Conservation (phyloP, 108 stramenopile genomes). For the Cyclotella baltica region DNA sequence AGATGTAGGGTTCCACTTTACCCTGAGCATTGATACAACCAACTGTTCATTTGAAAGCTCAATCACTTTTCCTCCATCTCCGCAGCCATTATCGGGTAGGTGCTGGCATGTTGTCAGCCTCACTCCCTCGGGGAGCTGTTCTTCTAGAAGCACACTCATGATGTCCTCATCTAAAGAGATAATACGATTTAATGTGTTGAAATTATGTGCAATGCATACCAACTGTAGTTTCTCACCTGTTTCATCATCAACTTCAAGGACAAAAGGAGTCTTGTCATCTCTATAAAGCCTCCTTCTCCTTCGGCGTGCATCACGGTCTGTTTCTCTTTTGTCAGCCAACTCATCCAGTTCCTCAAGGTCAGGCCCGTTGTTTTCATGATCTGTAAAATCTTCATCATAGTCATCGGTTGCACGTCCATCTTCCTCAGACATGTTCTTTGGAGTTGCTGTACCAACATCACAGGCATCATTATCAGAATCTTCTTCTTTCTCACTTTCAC, state of each 20-base stretch:
- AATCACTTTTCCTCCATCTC: slow-evolving; percentile 62
- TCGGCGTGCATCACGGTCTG: slow-evolving; percentile 54
- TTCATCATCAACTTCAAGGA: slow-evolving; percentile 92
- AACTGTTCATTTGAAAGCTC: slow-evolving; percentile 79
- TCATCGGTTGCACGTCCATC: slow-evolving; percentile 47
- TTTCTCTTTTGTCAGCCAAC: slow-evolving; percentile 52
- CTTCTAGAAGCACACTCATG: slow-evolving; percentile 16
- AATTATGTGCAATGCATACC: slow-evolving; percentile 35
- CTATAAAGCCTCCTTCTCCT: slow-evolving; percentile 76
- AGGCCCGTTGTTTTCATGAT: slow-evolving; percentile 58
- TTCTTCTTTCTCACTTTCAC: slow-evolving; percentile 76
- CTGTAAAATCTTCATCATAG: slow-evolving; percentile 62
- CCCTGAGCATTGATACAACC: slow-evolving; percentile 89
- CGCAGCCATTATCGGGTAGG: slow-evolving; percentile 83
- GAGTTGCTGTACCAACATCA: neutral
- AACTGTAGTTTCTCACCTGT: slow-evolving; percentile 63
- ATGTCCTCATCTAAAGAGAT: slow-evolving; percentile 13
- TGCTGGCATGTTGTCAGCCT: slow-evolving; percentile 62
- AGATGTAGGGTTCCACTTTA: slow-evolving; percentile 81
- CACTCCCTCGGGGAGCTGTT: slow-evolving; percentile 69
- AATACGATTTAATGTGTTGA: neutral
- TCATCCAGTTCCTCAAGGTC: slow-evolving; percentile 83
- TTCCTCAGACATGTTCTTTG: slow-evolving; percentile 29
- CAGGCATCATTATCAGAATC: slow-evolving; percentile 24
- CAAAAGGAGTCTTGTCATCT: slow-evolving; percentile 87